These are phyloP conservation scores for Dittrichia graveolens DNA, from an alignment of 129 eudicot genomes.

Conservation along the genomic window DNA sequence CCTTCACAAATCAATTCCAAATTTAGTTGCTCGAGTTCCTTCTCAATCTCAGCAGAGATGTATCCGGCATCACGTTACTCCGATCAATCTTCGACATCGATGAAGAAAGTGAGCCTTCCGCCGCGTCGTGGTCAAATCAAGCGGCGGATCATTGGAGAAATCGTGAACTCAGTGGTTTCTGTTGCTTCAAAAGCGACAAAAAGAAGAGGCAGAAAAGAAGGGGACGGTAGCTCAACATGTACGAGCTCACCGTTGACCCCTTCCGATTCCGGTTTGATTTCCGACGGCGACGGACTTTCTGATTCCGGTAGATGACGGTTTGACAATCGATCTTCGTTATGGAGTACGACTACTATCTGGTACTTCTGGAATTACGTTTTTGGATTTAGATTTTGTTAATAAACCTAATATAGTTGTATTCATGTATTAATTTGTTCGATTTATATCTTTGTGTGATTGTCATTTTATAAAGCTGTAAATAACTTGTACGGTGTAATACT, in stretches of 20 bases:
- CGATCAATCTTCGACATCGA: background rate
- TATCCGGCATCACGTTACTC: background rate
- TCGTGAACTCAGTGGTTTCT: conserved; percentile 2
- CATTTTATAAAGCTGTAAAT: background rate
- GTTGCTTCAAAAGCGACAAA: conserved; percentile 16
- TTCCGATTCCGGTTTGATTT: background rate
- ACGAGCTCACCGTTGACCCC: background rate
- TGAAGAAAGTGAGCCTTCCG: background rate
- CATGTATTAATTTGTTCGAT: background rate
- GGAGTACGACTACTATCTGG: background rate
- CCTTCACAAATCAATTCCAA: background rate
- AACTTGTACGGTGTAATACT: background rate
- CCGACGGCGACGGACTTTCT: conserved; percentile 8
- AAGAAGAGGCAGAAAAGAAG: background rate
- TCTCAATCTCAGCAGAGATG: background rate
- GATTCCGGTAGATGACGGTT: conserved; percentile 19
- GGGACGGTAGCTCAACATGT: background rate
- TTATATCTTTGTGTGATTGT: background rate
- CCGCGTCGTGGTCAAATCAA: conserved; percentile 17
- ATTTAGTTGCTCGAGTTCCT: background rate
- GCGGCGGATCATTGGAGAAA: background rate
- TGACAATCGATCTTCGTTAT: background rate
- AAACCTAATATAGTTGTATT: background rate
- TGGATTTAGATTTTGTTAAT: background rate
- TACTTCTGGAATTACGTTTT: background rate